A percentile compares a stretch with the other conserved stretches of the same genome.
phyloP scores from a whole-genome alignment of 2,329 filamentous ascomycete genomes.

The Claviceps arundinis region DNA sequence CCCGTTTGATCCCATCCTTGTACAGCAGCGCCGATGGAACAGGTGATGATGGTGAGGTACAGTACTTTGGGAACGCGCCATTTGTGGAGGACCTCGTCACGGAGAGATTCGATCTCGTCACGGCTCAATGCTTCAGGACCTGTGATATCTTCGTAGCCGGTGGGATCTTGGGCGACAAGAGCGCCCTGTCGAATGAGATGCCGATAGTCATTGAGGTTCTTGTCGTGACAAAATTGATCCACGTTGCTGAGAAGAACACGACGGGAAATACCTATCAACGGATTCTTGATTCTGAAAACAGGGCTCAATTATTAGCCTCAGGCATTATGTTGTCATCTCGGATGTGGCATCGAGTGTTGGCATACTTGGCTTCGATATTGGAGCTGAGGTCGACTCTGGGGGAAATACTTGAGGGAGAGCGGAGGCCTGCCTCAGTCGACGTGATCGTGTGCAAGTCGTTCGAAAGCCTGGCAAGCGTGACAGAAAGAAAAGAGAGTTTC shows the following conservation, averaged over 20 bases:
- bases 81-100: constrained; percentile 51
- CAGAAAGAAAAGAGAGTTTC: neutral
- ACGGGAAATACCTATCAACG: constrained; percentile 39
- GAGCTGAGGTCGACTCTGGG: constrained; percentile 29
- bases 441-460: constrained; percentile 17
- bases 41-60: constrained; percentile 53
- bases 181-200: constrained; percentile 54
- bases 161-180: constrained; percentile 58
- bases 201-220: constrained; percentile 45
- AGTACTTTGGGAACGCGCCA: constrained; percentile 51
- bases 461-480: constrained; percentile 10
- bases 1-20: constrained; percentile 58
- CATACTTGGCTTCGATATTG: constrained; percentile 32
- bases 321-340: neutral
- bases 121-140: constrained; percentile 44
- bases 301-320: neutral
- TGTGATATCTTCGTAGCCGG: constrained; percentile 44
- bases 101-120: constrained; percentile 44
- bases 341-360: neutral
- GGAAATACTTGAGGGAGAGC: constrained; percentile 14
- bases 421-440: constrained; percentile 23
- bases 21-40: constrained; percentile 57
- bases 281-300: constrained; percentile 28
- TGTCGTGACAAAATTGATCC: constrained; percentile 46
- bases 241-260: constrained; percentile 39